These are phyloP conservation scores for Geotrichum phurueaensis DNA, from an alignment of 1,139 yeast genomes.

Conservation along the genomic window DNA sequence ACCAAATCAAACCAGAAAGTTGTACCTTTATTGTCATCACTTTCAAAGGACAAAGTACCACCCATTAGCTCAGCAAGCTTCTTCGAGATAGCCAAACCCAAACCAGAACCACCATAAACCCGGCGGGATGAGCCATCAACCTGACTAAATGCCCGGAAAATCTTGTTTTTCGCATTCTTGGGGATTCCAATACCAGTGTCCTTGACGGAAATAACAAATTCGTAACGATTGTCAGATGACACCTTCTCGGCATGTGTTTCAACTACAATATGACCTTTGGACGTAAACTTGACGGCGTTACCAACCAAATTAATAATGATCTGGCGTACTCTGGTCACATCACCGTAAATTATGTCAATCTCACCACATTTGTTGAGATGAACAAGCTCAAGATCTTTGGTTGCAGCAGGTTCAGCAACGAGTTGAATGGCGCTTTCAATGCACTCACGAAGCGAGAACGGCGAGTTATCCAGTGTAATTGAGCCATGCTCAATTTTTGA, in stretches of 20 bases:
- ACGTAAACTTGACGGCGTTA: constrained; percentile 53
- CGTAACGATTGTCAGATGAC: constrained; percentile 38
- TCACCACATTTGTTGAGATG: constrained; percentile 44
- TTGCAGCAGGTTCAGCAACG: constrained; percentile 48
- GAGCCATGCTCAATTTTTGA: constrained; percentile 56
- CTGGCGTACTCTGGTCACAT: constrained; percentile 49
- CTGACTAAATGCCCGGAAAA: constrained; percentile 56
- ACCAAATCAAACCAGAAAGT: constrained; percentile 44
- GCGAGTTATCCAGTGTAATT: constrained; percentile 42
- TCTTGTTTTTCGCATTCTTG: constrained; percentile 42
- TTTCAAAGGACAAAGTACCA: constrained; percentile 48
- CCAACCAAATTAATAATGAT: constrained; percentile 52
- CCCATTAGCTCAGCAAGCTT: constrained; percentile 56
- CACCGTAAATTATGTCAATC: constrained; percentile 45
- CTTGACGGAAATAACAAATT: constrained; percentile 41
- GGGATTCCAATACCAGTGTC: constrained; percentile 66
- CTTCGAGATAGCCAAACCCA: constrained; percentile 55
- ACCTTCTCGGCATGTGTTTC: constrained; percentile 38
- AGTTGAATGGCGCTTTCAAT: constrained; percentile 50
- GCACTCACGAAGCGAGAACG: constrained; percentile 48
- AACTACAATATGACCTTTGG: constrained; percentile 44
- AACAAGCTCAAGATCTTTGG: constrained; percentile 45
- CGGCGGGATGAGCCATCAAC: constrained; percentile 56
- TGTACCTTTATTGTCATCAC: constrained; percentile 49
- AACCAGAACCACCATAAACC: constrained; percentile 55